Conservation (phyloP, 2,329 filamentous ascomycete species). For the Reticulascus tulasneorum region DNA sequence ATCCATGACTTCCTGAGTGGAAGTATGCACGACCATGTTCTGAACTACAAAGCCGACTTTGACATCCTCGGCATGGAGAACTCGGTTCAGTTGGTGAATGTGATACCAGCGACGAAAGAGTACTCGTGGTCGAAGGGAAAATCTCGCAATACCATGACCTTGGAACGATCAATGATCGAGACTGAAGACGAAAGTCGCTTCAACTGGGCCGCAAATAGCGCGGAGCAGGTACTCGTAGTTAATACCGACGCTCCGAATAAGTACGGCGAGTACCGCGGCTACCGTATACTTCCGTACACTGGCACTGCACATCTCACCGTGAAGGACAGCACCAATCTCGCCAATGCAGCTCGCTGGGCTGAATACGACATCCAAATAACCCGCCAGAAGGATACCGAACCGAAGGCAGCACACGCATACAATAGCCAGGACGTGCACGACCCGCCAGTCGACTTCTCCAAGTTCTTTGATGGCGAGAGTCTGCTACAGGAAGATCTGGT, state of each 20-base stretch:
- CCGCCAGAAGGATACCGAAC: conserved; percentile 49
- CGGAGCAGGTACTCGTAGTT: conserved; percentile 44
- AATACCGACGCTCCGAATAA: conserved; percentile 45
- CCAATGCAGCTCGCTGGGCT: conserved; percentile 43
- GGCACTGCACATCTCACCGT: conserved; percentile 42
- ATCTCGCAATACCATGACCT: conserved; percentile 47
- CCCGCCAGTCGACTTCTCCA: conserved; percentile 46
- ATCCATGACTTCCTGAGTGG: conserved; percentile 45
- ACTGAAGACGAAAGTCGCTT: conserved; percentile 40
- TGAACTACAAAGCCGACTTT: conserved; percentile 52
- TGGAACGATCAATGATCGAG: conserved; percentile 36
- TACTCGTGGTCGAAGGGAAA: conserved; percentile 48
- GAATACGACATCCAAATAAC: conserved; percentile 48
- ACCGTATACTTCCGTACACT: conserved; percentile 39
- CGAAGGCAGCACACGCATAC: conserved; percentile 36
- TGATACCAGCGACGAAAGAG: conserved; percentile 24
- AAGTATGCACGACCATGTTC: conserved; percentile 52
- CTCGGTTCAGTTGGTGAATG: conserved; percentile 32
- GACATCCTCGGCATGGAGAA: conserved; percentile 46
- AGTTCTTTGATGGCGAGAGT: conserved; percentile 38
- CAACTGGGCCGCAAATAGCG: conserved; percentile 44
- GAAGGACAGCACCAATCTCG: conserved; percentile 40
- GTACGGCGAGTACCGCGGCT: conserved; percentile 49
- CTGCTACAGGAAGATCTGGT: conserved; percentile 35
- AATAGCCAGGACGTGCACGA: conserved; percentile 41